Evolutionary conservation across 768 basidiomycete species (phyloP), one percentile per base, ranked within the genome.

Genomic region (Hypholoma sublateritium): DNA sequence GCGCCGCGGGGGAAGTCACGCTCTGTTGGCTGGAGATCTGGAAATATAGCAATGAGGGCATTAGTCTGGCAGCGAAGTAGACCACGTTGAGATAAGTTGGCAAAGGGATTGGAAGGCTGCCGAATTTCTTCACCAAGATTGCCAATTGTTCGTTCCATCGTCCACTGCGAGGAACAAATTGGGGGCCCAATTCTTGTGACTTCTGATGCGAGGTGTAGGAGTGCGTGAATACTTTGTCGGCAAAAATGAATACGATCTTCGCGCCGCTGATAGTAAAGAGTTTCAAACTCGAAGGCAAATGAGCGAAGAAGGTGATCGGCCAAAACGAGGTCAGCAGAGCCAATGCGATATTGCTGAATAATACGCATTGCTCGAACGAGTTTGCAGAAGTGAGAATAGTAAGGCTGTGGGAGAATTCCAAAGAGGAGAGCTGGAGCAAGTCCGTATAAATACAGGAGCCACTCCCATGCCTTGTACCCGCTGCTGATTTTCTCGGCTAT

Each of bases 301-400:
- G 28, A 32, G 28, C 28, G 28, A 32, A 32, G 28, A 32, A 32
- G 28, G 28, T 9, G 5, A 32, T 32, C 28, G 28, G 28, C 28
- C 28, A 32, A 32, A 32, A 32, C 28, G 9, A 32, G 28, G 28
- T 32, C 28, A 32, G 28, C 2, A 32, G 28, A 32, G 28, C 28
- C 9, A 7, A 32, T 32, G 28, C 9, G 28, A 9, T 32, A 32
- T 32, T 32, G 28, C 28, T 32, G 28, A 32, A 32, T 32, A 32
- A 32, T 32, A 32, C 28, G 28, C 28, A 32, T 32, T 6, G 28
- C 28, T 37, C 36, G 52, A 7, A 72, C 69, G 2, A 70, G 60
- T 21, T 69, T 65, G 61, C 72, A 74, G 45, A 67, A 72, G 39
- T 72, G 60, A n/a, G 36, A 28, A 60, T 65, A 74, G 42, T 72